Evolutionary conservation across 495 filamentous ascomycete genomes (phyloP).

Genomic region (Copromyces sp.): DNA sequence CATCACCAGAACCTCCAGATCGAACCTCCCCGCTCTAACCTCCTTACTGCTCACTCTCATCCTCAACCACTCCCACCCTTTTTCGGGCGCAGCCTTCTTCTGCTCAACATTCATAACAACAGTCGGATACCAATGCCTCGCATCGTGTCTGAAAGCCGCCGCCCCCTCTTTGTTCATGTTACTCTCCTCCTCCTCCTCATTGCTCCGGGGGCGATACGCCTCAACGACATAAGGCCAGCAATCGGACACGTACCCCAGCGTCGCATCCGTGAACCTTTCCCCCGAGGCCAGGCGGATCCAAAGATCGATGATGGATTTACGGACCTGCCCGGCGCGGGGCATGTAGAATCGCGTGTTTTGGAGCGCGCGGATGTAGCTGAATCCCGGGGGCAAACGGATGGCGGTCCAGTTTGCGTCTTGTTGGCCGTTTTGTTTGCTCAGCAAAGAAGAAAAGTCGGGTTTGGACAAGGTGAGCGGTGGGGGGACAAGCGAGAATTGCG

Average conservation of each 20-base stretch:
- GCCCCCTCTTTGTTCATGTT: neutral
- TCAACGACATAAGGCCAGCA: constrained; percentile 28
- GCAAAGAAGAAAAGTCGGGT: constrained; percentile 25
- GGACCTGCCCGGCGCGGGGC: constrained; percentile 37
- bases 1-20: constrained; percentile 53
- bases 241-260: constrained; percentile 51
- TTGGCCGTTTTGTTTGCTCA: constrained; percentile 18
- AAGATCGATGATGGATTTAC: constrained; percentile 44
- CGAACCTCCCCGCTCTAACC: constrained; percentile 53
- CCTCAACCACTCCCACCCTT: constrained; percentile 56
- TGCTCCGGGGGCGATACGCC: constrained; percentile 9
- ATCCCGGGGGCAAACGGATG: constrained; percentile 23
- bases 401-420: constrained; percentile 38
- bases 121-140: constrained; percentile 65
- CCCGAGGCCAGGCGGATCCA: constrained; percentile 49
- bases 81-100: constrained; percentile 48
- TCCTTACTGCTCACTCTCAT: constrained; percentile 45
- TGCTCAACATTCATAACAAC: constrained; percentile 58
- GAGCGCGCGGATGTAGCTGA: constrained; percentile 35
- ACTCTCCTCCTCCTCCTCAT: neutral
- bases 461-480: constrained; percentile 19
- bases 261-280: constrained; percentile 44
- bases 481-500: constrained; percentile 36
- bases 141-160: constrained; percentile 4
- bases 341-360: constrained; percentile 45